phyloP scores from a whole-genome alignment of 305 asterid genomes.

The Petunia hybrid region DNA sequence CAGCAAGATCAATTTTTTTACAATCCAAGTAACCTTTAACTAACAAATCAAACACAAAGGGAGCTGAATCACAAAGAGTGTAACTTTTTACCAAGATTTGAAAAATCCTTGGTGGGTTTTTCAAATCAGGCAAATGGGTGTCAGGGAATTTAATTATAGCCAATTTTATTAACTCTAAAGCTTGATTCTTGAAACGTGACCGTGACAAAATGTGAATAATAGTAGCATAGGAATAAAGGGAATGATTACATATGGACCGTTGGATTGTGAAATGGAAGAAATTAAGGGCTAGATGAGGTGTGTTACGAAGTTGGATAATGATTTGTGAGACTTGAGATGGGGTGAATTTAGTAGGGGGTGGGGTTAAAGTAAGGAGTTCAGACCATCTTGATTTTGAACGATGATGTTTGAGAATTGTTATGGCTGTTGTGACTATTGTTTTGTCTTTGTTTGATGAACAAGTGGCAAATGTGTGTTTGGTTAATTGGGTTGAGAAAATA shows the following conservation, averaged over 20 bases:
- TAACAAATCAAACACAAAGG: slow-evolving; percentile 85
- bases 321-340: slow-evolving; percentile 70
- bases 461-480: slow-evolving; percentile 25
- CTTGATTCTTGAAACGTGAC: slow-evolving; percentile 65
- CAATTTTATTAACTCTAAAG: slow-evolving; percentile 59
- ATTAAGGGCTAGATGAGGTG: slow-evolving; percentile 65
- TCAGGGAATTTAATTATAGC: slow-evolving; percentile 65
- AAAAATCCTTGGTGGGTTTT: too few species aligned
- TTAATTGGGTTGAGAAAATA: slow-evolving; percentile 13
- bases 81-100: slow-evolving; percentile 62
- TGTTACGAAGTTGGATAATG: slow-evolving; percentile 70
- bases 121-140: slow-evolving; percentile 13
- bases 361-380: slow-evolving; percentile 68
- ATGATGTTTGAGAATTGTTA: slow-evolving; percentile 79
- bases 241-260: slow-evolving; percentile 74
- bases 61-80: slow-evolving; percentile 82
- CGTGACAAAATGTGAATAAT: slow-evolving; percentile 75
- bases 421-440: slow-evolving; percentile 59
- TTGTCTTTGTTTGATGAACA: slow-evolving; percentile 41
- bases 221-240: slow-evolving; percentile 71
- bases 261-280: slow-evolving; percentile 74
- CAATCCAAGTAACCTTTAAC: slow-evolving; percentile 74
- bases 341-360: slow-evolving; percentile 53
- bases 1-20: slow-evolving; percentile 64
- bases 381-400: slow-evolving; percentile 90